phyloP scores from a whole-genome alignment of 1,139 yeast species.

The Debaryomyces sp. region DNA sequence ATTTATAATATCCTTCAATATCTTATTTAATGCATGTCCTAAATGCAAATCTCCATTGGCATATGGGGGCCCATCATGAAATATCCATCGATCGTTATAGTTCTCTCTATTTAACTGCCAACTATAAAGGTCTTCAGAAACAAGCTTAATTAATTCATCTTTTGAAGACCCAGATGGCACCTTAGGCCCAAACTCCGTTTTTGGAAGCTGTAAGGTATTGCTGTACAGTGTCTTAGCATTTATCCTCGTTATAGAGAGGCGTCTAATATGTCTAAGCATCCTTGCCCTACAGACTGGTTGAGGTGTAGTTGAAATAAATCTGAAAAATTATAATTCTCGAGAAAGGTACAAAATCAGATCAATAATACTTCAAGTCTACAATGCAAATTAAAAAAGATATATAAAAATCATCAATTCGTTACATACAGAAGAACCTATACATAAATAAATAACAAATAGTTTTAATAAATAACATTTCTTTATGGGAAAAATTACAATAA shows the following conservation, averaged over 20 bases:
- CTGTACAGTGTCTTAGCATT: slow-evolving; percentile 23
- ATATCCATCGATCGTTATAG: slow-evolving; percentile 50
- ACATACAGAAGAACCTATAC: slow-evolving; percentile 13
- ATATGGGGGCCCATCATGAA: slow-evolving; percentile 98
- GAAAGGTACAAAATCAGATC: slow-evolving; percentile 3
- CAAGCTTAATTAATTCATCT: slow-evolving; percentile 25
- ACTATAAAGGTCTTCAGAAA: slow-evolving; percentile 34
- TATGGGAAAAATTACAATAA: slow-evolving; percentile 13
- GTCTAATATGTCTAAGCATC: slow-evolving; percentile 4
- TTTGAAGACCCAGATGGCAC: slow-evolving; percentile 36
- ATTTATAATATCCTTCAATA: slow-evolving; percentile 81
- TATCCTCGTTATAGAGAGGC: slow-evolving; percentile 2
- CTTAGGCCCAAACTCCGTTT: slow-evolving; percentile 45
- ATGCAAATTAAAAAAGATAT: neutral
- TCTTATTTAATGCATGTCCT: slow-evolving; percentile 92
- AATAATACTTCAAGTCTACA: neutral
- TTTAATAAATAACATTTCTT: slow-evolving; percentile 7
- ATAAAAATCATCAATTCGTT: slow-evolving; percentile 14
- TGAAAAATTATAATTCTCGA: slow-evolving; percentile 4
- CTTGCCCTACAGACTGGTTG: neutral
- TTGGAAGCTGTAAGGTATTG: slow-evolving; percentile 42
- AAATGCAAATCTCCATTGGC: slow-evolving; percentile 93
- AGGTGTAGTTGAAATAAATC: neutral
- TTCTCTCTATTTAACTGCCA: slow-evolving; percentile 32
- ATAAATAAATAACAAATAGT: slow-evolving; percentile 12